These are phyloP conservation scores for Blastocystis sp. DNA, from an alignment of 352 stramenopile genomes.

Conservation along the genomic window DNA sequence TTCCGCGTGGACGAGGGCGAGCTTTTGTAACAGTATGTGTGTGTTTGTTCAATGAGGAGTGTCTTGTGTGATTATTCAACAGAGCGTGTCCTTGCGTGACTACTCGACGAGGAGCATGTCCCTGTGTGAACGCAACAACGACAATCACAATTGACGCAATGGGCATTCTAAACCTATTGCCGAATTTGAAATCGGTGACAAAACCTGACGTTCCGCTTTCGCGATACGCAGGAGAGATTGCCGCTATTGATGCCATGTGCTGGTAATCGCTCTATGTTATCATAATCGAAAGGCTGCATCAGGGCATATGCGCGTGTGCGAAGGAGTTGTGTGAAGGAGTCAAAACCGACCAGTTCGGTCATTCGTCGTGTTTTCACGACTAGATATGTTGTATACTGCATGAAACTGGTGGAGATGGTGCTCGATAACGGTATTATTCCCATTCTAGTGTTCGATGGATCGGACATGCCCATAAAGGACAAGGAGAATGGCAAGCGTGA, in stretches of 20 bases:
- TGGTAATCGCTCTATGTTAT: slow-evolving; percentile 76
- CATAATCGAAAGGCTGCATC: slow-evolving; percentile 81
- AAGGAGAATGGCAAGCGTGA: slow-evolving; percentile 76
- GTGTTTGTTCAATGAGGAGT: too few species aligned
- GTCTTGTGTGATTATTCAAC: too few species aligned
- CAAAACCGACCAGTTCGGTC: slow-evolving; percentile 74
- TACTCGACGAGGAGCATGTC: too few species aligned
- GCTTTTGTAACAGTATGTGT: background rate
- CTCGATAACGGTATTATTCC: slow-evolving; percentile 83
- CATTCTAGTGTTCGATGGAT: slow-evolving; percentile 90
- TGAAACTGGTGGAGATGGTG: slow-evolving; percentile 86
- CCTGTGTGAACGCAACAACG: too few species aligned
- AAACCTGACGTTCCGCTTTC: background rate
- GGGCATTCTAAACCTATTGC: background rate
- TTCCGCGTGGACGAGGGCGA: slow-evolving; percentile 75
- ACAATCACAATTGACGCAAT: background rate
- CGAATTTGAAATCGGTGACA: background rate
- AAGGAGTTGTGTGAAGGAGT: slow-evolving; percentile 82
- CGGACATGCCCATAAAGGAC: slow-evolving; percentile 84
- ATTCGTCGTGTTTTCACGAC: background rate
- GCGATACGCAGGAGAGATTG: background rate
- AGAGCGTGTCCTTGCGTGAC: too few species aligned
- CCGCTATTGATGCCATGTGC: slow-evolving; percentile 71
- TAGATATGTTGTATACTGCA: slow-evolving; percentile 84
- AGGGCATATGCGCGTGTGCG: slow-evolving; percentile 85